Evolutionary conservation across 192 early-diverging fungal species (phyloP), one percentile per base, ranked within the genome.

Genomic region (Gonapodya prolifera): DNA sequence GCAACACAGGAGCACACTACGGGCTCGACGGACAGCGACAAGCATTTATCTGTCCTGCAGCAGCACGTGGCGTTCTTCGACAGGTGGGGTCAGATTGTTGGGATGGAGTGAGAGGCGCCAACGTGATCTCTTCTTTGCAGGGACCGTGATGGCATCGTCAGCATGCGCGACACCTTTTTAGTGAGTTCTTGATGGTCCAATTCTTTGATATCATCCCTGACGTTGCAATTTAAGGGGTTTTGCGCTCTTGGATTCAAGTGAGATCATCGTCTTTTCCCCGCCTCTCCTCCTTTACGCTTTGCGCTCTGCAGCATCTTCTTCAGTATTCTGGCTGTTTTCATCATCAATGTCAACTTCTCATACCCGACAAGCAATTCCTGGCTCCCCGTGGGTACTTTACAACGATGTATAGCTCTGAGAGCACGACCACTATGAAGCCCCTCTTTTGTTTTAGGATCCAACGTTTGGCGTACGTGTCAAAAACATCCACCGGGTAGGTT

Each of bases 61-160:
- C 83, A 87, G 82, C 87, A 89, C 61, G 80, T 86, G 33, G 79
- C 80, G 32, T 89, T 86, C 80, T 89, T 85, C 36, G 86, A 87
- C 76, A 23, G 75, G 16, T 77, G 78, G 8, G 45, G 8, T 23
- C 45, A 61, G 45, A 23, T 61, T 23, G 8, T 23, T 23, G 23
- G 45, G 8, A 16, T 16, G 8, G 45, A 61, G 8, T 61, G 8
- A 61, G 8, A 8, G 45, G 8, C 45, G 8, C 23, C 23, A n/a
- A n/a, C n/a, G n/a, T 23, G 8, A 61, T 61, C 45, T 23, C 23
- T 23, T 61, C 45, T 16, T 61, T 61, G 8, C 23, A 61, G 45
- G 23, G 45, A 61, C 45, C 45, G 23, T 23, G 45, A 61, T 61
- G 45, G 45, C 45, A 61, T 61, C 8, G 45, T 61, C 23, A 16